These are phyloP conservation scores for Fusarium chuoi DNA, from an alignment of 2,329 filamentous ascomycete species.

Conservation along the genomic window DNA sequence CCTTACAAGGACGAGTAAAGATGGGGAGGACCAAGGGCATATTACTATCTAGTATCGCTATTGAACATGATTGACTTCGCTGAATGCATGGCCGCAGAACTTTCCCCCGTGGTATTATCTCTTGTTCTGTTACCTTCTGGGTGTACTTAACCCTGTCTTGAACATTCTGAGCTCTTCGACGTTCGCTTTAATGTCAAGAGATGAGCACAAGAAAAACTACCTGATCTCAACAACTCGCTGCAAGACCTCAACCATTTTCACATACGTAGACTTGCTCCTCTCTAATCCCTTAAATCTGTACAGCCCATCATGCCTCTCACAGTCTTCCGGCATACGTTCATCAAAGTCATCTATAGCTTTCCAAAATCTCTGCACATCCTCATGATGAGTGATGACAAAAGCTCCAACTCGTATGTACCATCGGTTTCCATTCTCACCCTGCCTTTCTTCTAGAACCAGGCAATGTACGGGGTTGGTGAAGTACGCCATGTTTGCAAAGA, in stretches of 20 bases:
- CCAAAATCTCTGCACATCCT: background rate
- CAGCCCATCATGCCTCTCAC: background rate
- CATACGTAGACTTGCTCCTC: background rate
- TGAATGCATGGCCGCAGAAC: no score
- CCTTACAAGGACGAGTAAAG: slow-evolving; percentile 36
- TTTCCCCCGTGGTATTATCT: background rate
- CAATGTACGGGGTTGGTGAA: background rate
- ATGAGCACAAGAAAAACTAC: background rate
- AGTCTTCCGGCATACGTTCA: background rate
- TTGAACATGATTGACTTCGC: background rate
- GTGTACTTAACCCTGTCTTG: background rate
- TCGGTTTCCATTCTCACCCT: background rate
- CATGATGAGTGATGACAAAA: background rate
- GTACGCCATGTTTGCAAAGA: slow-evolving; percentile 2
- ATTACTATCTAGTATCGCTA: background rate
- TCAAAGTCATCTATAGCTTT: background rate
- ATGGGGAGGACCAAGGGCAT: no score
- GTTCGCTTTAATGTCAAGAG: no score
- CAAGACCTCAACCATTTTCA: background rate
- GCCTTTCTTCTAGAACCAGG: background rate
- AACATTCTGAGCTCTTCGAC: no score
- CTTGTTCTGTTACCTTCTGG: background rate
- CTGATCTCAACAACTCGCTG: slow-evolving; percentile 1
- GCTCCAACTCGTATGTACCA: slow-evolving; percentile 2
- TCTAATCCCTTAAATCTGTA: background rate